Conservation (phyloP, 2,329 filamentous ascomycete genomes). For the Metarhizium humberi region DNA sequence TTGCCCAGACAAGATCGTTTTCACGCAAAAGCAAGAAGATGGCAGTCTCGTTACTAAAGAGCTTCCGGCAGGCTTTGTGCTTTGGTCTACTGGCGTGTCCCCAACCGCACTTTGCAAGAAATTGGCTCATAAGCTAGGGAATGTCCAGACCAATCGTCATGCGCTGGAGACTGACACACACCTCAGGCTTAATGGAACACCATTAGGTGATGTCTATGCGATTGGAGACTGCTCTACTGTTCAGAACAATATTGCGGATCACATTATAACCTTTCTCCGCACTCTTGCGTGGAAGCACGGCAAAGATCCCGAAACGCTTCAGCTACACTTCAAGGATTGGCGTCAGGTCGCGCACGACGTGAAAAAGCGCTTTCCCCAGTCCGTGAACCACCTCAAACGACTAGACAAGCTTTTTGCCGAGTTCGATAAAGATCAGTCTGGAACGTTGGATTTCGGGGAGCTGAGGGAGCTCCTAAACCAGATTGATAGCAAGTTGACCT, state of each 20-base stretch:
- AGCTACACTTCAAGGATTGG: conserved; percentile 85
- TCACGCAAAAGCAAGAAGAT: conserved; percentile 69
- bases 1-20: conserved; percentile 71
- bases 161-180: conserved; percentile 93
- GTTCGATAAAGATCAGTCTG: conserved; percentile 88
- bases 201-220: conserved; percentile 89
- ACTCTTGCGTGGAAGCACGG: conserved; percentile 86
- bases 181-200: conserved; percentile 78
- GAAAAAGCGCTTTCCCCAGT: conserved; percentile 83
- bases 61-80: conserved; percentile 87
- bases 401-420: conserved; percentile 84
- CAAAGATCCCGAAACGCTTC: conserved; percentile 78
- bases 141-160: conserved; percentile 75
- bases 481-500: conserved; percentile 92
- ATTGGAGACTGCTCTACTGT: conserved; percentile 95
- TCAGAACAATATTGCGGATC: conserved; percentile 91
- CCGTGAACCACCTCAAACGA: conserved; percentile 74
- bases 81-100: conserved; percentile 94
- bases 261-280: conserved; percentile 83
- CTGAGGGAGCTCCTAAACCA: conserved; percentile 79
- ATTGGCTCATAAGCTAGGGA: conserved; percentile 66
- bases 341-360: conserved; percentile 73
- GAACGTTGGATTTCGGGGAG: conserved; percentile 90
- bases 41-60: conserved; percentile 79
- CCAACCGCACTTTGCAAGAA: conserved; percentile 74